Base-by-base conservation (phyloP, 1,139 yeast species). In the Scheffersomyces stambukii region DNA sequence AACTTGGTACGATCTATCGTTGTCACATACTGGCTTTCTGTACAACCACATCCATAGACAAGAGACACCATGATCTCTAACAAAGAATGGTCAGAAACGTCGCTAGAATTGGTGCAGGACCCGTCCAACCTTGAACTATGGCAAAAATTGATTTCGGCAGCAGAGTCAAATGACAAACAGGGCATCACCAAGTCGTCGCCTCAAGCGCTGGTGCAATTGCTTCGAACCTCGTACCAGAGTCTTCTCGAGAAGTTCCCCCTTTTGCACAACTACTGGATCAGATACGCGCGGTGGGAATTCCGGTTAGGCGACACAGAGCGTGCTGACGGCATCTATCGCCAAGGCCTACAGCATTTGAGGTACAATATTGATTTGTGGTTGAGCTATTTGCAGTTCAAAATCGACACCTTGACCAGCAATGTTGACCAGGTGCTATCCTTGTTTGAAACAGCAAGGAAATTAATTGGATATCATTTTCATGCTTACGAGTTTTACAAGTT, bases 181-280 rank as follows among this genome's bases (percentile, higher is more conserved):
- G 34, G 69, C 8, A 54, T 77, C 26, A 56, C 55, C 24, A 74
- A 77, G 42, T 48, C 61, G 4, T 64, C 82, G 4, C 48, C 70
- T 2, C 35, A 42, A 1, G 47, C 52, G 7, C 64, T 68, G 19
- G 41, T 71, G 8, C 54, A 59, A 12, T 45, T 68, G n/a, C 54
- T 77, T 29, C 52, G 78, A 26, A 44, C 59, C 3, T 60, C 81
- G 0, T 84, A 77, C 46, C 69, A 69, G 28, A 65, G 73, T 14
- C 57, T 89, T 30, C 60, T 91, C 9, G 57, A 55, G 2, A 66
- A 70, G 32, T 88, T 69, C 51, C 97, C 97, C 0, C 59, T 69
- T 20, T 54, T 81, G 21, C 84, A 79, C 45, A 85, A 83, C 27
- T 85, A 83, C 51, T 85, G 96, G 91, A 66, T 81, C 25, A 73